These are phyloP conservation scores for Zea luxurians DNA, from an alignment of 176 grass and related monocot species.

Conservation along the genomic window DNA sequence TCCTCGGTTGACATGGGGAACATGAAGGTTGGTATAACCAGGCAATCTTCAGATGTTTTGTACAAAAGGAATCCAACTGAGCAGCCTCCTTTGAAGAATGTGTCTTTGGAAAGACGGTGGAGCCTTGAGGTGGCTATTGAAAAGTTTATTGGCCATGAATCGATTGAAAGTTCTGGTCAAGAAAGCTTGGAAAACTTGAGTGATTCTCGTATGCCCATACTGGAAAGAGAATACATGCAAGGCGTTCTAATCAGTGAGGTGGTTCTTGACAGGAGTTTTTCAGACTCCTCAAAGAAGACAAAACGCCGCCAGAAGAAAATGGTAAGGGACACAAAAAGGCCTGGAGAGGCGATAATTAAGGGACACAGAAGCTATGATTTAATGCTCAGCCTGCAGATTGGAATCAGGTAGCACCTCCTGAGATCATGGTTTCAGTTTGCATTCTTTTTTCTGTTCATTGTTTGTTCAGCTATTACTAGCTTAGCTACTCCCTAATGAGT, in stretches of 20 bases:
- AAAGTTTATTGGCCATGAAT: constrained; percentile 67
- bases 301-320: constrained; percentile 74
- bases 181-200: constrained; percentile 47
- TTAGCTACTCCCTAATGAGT: neutral
- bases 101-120: constrained; percentile 88
- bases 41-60: constrained; percentile 35
- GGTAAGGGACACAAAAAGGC: constrained; percentile 75
- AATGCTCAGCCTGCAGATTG: constrained; percentile 95
- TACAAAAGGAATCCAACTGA: constrained; percentile 48
- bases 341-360: constrained; percentile 91
- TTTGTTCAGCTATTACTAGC: neutral
- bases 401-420: constrained; percentile 70
- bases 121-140: constrained; percentile 91
- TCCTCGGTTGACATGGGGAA: constrained; percentile 79
- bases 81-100: constrained; percentile 50
- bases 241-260: constrained; percentile 96
- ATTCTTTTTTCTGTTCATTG: neutral
- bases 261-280: constrained; percentile 64
- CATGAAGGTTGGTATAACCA: constrained; percentile 56
- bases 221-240: constrained; percentile 99
- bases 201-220: constrained; percentile 63
- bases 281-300: constrained; percentile 70
- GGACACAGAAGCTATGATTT: constrained; percentile 97
- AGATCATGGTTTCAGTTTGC: neutral
- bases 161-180: constrained; percentile 41